phyloP scores from a whole-genome alignment of 257 asterid species.

The Salvia splendens region DNA sequence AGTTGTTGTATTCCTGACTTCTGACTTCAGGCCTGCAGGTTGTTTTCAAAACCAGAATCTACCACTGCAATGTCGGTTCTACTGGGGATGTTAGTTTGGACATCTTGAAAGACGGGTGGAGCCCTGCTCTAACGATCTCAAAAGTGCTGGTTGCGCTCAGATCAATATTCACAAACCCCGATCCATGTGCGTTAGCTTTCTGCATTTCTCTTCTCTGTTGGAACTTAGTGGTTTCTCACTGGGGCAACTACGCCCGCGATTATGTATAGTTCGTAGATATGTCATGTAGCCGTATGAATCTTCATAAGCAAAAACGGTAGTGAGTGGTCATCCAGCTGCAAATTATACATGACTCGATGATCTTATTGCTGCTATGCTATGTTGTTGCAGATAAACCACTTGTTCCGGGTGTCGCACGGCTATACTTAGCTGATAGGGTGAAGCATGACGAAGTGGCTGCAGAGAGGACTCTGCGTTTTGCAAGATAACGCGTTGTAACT shows the following conservation, averaged over 20 bases:
- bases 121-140: constrained; percentile 91
- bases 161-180: constrained; percentile 79
- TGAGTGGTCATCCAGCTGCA: background rate
- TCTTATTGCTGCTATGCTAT: background rate
- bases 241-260: too few relatives aligned
- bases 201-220: background rate
- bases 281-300: background rate
- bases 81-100: constrained; percentile 76
- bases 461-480: constrained; percentile 85
- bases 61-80: constrained; percentile 85
- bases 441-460: constrained; percentile 81
- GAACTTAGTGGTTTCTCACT: background rate
- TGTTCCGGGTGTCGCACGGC: constrained; percentile 71
- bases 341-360: background rate
- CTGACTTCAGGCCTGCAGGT: constrained; percentile 74
- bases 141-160: constrained; percentile 78
- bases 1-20: constrained; percentile 30
- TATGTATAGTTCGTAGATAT: background rate
- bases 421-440: constrained; percentile 68
- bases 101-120: constrained; percentile 92
- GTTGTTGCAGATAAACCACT: constrained; percentile 78
- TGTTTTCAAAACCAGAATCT: constrained; percentile 83
- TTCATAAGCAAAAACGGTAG: background rate
- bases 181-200: constrained; percentile 52
- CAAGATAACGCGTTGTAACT: constrained; percentile 41